Percentiles rank a stretch among this genome's conserved stretches.
Evolutionary conservation across 306 rosid genomes (phyloP).

Genomic region (Lagenaria siceraria): DNA sequence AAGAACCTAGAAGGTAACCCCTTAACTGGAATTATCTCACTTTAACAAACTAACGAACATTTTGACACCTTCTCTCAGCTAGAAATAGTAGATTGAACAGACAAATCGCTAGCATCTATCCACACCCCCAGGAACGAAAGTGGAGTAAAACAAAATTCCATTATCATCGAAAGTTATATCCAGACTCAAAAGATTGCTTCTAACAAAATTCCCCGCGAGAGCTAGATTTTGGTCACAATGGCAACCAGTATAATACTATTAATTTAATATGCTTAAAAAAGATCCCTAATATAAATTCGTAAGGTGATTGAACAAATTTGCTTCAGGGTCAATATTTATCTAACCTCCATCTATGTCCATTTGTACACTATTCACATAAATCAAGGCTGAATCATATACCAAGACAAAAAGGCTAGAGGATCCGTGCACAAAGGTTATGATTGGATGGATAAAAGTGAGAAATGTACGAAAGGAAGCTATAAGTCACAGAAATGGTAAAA

Average conservation of each 20-base stretch:
- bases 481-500: background rate
- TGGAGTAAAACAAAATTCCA: background rate
- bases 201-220: background rate
- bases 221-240: background rate
- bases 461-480: background rate
- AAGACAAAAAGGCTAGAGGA: background rate
- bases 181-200: background rate
- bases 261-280: background rate
- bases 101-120: background rate
- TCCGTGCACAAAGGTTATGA: background rate
- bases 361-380: background rate
- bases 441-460: background rate
- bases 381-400: background rate
- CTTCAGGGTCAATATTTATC: background rate
- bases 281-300: background rate
- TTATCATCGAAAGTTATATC: background rate
- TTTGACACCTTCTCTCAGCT: background rate
- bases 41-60: background rate
- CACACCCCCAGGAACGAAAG: background rate
- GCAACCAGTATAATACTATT: background rate
- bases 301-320: background rate
- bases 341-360: background rate
- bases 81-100: background rate
- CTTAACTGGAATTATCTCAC: background rate
- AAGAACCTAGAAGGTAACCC: background rate